Evolutionary conservation across 2,329 filamentous ascomycete species (phyloP), one percentile per base, ranked within the genome.

Genomic region (Pestalotiopsis sp.): DNA sequence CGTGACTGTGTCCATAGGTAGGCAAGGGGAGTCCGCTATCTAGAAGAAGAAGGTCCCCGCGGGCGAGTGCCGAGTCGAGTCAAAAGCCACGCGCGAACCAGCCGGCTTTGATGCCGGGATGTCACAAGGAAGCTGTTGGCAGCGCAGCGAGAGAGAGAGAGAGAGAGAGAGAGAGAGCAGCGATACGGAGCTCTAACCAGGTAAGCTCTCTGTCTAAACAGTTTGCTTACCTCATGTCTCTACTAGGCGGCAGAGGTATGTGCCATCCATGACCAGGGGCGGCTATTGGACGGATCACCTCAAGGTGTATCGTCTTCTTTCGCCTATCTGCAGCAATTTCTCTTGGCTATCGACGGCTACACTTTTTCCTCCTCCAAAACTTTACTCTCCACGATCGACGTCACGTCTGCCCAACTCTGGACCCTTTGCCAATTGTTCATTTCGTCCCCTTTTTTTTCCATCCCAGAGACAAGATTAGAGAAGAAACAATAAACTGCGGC

Each of bases 321-420:
- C 13, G 38, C 59, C 36, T 36, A 36, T 38, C 57, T 38, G 59
- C 59, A 62, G 31, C 59, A 62, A 62, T 62, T 41, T 62, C 59
- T 62, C 59, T 36, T 39, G 36, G 27, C 57, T 59, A 52, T 52
- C 45, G 23, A n/a, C 25, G 13, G 59, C 27, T 62, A 62, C 27
- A 17, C 13, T 62, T 31, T 39, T 62, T 27, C 23, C 23, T 59
- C 57, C 25, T 36, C 25, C 38, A 62, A 36, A 20, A 17, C 38
- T 12, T 36, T 36, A 36, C 31, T 39, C 41, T 13, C 14, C 27
- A 13, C n/a, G 36, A 62, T 62, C 59, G 31, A 62, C 59, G 31
- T 39, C 59, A 62, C 59, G 59, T 62, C 25, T 13, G 9, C 23
- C 23, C 23, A 59, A 23, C 57, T 11, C 13, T 36, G n/a, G 31